phyloP scores from a whole-genome alignment of 305 asterid species.

The Fraxinus latifolia region DNA sequence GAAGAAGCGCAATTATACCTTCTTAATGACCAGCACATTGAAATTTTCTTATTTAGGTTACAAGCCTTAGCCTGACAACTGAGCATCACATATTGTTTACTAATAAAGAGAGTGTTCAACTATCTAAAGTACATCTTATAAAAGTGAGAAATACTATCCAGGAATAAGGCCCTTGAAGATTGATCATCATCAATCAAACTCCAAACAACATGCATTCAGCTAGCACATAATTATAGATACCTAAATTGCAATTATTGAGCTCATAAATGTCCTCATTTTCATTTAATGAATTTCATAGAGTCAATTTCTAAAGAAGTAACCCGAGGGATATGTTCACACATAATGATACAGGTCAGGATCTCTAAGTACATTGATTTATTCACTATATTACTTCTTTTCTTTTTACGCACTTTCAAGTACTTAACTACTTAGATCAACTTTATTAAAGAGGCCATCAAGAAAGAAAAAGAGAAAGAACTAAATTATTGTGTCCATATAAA shows the following conservation, averaged over 20 bases:
- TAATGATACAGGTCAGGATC: neutral
- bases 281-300: neutral
- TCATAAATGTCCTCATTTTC: neutral
- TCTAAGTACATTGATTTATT: neutral
- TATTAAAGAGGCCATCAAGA: neutral
- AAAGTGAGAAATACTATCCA: neutral
- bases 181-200: neutral
- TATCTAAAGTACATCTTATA: neutral
- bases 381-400: neutral
- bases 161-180: neutral
- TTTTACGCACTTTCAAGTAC: neutral
- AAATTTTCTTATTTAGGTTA: neutral
- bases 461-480: neutral
- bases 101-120: neutral
- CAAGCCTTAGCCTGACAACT: neutral
- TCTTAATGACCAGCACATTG: neutral
- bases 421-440: neutral
- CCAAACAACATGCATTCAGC: neutral
- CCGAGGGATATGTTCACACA: neutral
- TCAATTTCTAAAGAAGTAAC: neutral
- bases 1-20: neutral
- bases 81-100: neutral
- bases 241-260: neutral
- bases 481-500: constrained; percentile 12
- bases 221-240: neutral